phyloP scores from a whole-genome alignment of 2,329 filamentous ascomycete genomes.

The Coleophoma eucalyptorum region DNA sequence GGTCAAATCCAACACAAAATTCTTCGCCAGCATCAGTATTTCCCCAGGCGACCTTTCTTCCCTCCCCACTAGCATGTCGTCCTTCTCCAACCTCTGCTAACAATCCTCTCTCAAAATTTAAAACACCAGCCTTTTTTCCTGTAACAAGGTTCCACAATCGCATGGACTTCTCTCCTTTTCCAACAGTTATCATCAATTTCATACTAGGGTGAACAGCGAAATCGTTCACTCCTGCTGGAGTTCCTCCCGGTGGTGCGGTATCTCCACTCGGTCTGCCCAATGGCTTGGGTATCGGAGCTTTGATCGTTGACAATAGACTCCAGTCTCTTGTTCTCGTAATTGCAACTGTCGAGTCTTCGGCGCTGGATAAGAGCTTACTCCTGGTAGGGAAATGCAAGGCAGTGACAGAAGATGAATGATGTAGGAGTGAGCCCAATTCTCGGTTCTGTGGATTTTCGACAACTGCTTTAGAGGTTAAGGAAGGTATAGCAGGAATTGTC shows the following conservation, averaged over 20 bases:
- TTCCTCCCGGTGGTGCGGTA: constrained; percentile 76
- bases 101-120: constrained; percentile 76
- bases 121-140: constrained; percentile 88
- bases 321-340: constrained; percentile 87
- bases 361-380: constrained; percentile 81
- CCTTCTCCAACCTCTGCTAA: constrained; percentile 74
- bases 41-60: constrained; percentile 78
- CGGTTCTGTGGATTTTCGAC: constrained; percentile 83
- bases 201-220: constrained; percentile 95
- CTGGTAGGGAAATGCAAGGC: constrained; percentile 77
- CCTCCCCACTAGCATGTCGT: constrained; percentile 76
- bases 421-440: constrained; percentile 80
- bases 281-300: constrained; percentile 79
- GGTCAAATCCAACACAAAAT: constrained; percentile 86
- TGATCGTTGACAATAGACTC: constrained; percentile 82
- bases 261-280: constrained; percentile 82
- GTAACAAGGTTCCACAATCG: constrained; percentile 95
- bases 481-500: constrained; percentile 57
- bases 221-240: constrained; percentile 86
- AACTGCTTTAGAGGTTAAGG: constrained; percentile 68
- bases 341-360: constrained; percentile 88
- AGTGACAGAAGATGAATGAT: constrained; percentile 82
- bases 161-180: constrained; percentile 87
- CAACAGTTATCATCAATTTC: constrained; percentile 93
- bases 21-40: constrained; percentile 69